phyloP scores from a whole-genome alignment of 345 rosid species.

The Pistacia atlantica region DNA sequence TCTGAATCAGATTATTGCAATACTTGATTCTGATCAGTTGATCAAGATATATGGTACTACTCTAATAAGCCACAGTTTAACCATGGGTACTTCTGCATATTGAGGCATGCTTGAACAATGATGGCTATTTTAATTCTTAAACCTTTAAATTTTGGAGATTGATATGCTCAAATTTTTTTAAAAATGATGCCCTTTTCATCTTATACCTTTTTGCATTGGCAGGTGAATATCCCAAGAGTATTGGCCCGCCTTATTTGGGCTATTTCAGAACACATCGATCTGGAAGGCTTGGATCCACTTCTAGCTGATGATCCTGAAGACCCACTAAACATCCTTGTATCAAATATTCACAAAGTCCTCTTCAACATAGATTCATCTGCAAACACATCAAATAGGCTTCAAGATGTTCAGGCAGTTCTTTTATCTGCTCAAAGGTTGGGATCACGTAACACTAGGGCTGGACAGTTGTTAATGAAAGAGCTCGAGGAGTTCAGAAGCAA shows the following conservation, averaged over 20 bases:
- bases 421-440: constrained; percentile 87
- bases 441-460: constrained; percentile 85
- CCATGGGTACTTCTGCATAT: not conserved
- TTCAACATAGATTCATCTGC: constrained; percentile 83
- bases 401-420: constrained; percentile 95
- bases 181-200: no score
- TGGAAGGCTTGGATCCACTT: constrained; percentile 97
- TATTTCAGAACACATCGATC: constrained; percentile 85
- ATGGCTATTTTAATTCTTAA: no score
- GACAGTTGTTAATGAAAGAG: constrained; percentile 77
- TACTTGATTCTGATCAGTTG: not conserved
- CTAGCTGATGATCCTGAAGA: constrained; percentile 99
- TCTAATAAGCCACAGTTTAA: not conserved
- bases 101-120: not conserved
- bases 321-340: constrained; percentile 75
- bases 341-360: constrained; percentile 85
- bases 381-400: constrained; percentile 75
- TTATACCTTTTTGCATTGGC: constrained; percentile 25
- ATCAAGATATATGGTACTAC: not conserved
- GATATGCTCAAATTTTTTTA: no score
- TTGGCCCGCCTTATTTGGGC: constrained; percentile 89
- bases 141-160: no score
- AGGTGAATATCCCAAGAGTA: constrained; percentile 83
- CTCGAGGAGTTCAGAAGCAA: constrained; percentile 90
- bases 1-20: not conserved